Base-by-base conservation (phyloP, 2,329 filamentous ascomycete genomes). In the Xylaria digitata region DNA sequence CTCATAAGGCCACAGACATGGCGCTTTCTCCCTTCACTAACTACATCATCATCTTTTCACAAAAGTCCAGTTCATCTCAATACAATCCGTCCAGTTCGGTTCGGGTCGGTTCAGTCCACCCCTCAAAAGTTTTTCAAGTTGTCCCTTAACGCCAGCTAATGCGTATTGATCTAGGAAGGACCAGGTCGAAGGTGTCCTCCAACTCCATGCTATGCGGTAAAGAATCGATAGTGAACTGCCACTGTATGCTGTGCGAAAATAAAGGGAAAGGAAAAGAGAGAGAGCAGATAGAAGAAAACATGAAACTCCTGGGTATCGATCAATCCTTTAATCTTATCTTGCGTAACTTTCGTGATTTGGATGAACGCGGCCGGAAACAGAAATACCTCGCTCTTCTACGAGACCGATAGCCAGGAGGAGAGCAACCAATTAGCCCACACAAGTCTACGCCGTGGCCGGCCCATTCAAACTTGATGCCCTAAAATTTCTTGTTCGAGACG, bases 391-490 rank as follows among this genome's bases (percentile, higher is more conserved):
- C 42, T 63, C 59, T 52, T 40, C 30, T 34, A 32, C 48, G 48
- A 56, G 63, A 52, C 8, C 50, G 58, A 30, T 63, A 65, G 6
- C 26, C 15, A 6, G 49, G 19, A 60, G 52, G 17, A 61, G 53
- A 66, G 52, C 62, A 71, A 37, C 54, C 64, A 67, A 53, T 57
- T 34, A 59, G 37, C 13, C 62, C 59, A 56, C 65, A 61, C 42
- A 58, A 32, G 56, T 65, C 61, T 40, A 65, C 63, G 59, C 69
- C 66, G 58, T 68, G 70, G 66, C 65, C 64, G 49, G 71, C 68
- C 64, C 71, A 65, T 63, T 72, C 71, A 74, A 69, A 70, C 60
- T 72, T 67, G 63, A 68, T 74, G 70, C 69, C 64, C 75, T 77
- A 77, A 63, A 73, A 71, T 66, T 64, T 74, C 66, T 73, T 75